Base-by-base conservation (phyloP, 2,329 filamentous ascomycete species). In the Verruconis gallopava region DNA sequence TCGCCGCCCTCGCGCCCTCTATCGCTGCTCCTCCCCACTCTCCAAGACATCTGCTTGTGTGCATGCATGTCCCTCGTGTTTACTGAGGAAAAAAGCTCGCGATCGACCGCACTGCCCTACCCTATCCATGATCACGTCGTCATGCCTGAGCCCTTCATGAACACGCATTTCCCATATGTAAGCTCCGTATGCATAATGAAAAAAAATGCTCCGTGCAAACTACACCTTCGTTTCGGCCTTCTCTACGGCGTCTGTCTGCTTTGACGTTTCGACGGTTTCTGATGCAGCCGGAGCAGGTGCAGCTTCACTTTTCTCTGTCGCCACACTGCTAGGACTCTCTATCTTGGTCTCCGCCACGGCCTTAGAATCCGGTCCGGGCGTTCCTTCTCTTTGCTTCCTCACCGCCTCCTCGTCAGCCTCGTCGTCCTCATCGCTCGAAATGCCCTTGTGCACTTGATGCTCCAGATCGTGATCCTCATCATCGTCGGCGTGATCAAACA, bases 401-500 rank as follows among this genome's bases (percentile, higher is more conserved):
- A 25, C 37, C 6, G 28, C 42, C 9, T 45, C 43, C 21, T n/a
- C 11, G 22, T 44, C 44, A 5, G 38, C 44, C 4, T 43, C 43
- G 17, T 42, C 38, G 30, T 37, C 36, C 19, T 39, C 20, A 14
- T 6, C 20, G 5, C 5, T 15, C 20, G 28, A 12, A 5, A 19
- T 44, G 15, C 28, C 18, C 6, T 17, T 5, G 22, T 38, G 17
- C 19, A 11, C 37, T 33, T 47, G 45, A 11, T 33, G 14, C 14
- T 43, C 45, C 19, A 47, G 38, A 30, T 47, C 45, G 15, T 38
- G 14, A 21, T 47, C 45, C 34, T 44, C 42, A 9, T 9, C 25
- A 35, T 46, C 44, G 21, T 46, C 44, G 33, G 40, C 44, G 32
- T 46, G 36, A 25, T 47, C 45, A 20, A 47, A 47, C 45, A 47